Conservation (phyloP, 208 protist genomes). For the Wallacemonas sp. region DNA sequence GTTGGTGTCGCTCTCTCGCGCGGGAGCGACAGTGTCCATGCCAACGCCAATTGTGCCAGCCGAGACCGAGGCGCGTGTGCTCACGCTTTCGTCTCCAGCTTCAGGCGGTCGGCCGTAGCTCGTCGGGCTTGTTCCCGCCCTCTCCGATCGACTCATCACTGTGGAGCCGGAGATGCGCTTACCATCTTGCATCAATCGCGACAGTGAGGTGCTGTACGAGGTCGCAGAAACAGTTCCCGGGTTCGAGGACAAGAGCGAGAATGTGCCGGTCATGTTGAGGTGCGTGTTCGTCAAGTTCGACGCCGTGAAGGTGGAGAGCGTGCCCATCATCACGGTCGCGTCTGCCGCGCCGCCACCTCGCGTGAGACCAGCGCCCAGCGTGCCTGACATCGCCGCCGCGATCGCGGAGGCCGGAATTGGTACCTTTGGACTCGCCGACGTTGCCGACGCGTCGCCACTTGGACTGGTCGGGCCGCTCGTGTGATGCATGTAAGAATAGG, state of each 20-base stretch:
- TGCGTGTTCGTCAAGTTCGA: slow-evolving; percentile 15
- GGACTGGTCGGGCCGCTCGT: too few species aligned
- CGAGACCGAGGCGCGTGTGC: background rate
- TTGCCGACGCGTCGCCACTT: background rate
- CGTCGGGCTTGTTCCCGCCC: background rate
- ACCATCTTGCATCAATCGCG: background rate
- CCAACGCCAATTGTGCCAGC: too few species aligned
- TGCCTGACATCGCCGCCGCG: background rate
- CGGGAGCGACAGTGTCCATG: too few species aligned
- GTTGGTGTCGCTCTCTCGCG: too few species aligned
- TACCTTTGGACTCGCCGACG: background rate
- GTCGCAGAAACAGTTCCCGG: background rate
- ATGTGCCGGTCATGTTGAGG: slow-evolving; percentile 1
- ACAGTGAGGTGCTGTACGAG: background rate
- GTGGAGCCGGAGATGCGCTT: background rate
- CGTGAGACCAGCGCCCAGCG: background rate
- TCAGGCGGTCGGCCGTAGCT: background rate
- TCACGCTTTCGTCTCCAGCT: background rate
- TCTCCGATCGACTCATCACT: background rate
- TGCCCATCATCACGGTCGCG: background rate
- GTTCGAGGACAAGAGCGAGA: background rate
- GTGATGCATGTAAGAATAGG: too few species aligned
- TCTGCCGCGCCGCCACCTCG: background rate
- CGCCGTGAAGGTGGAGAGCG: slow-evolving; percentile 6
- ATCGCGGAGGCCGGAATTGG: background rate